Base-by-base conservation (phyloP, 805 yeast species). In the Alloascoidea hylecoeti region DNA sequence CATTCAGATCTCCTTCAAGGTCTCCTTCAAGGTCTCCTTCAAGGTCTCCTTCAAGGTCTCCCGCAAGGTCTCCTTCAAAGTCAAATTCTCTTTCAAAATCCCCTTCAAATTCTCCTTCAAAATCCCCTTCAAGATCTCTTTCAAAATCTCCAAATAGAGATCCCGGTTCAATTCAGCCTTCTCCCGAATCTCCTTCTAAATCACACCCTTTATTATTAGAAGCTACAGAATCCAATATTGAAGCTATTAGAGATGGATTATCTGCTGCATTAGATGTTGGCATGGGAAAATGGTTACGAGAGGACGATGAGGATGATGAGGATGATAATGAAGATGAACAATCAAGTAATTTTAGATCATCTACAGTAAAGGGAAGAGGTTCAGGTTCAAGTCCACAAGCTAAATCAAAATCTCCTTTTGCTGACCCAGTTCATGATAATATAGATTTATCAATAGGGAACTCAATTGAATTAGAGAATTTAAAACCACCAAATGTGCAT, bases 251-350 rank as follows among this genome's bases (percentile, higher is more conserved):
- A 16, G 37, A 30, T 5, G 47, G 45, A 15, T 39, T 47, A 15
- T 39, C 39, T 9, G 48, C 44, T 16, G 50, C 50, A 6, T 33
- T 47, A 4, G 18, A n/a, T 5, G 40, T 42, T 17, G 50, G 49
- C 9, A 32, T 32, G 5, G 49, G 50, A 12, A 14, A 42, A 6
- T 47, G 50, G 50, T 41, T 46, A 9, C 30, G n/a, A n/a, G n/a
- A n/a, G n/a, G 3, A n/a, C n/a, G n/a, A n/a, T n/a, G n/a, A n/a
- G n/a, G n/a, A n/a, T n/a, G n/a, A n/a, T n/a, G n/a, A n/a, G n/a
- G n/a, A n/a, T n/a, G n/a, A n/a, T n/a, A n/a, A n/a, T n/a, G n/a
- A n/a, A n/a, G n/a, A n/a, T n/a, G n/a, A 9, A n/a, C n/a, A 9
- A 23, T 23, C 30, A 23, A n/a, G n/a, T n/a, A n/a, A 23, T 23